phyloP scores from a whole-genome alignment of 169 alveolate species.

The Neospora caninum region DNA sequence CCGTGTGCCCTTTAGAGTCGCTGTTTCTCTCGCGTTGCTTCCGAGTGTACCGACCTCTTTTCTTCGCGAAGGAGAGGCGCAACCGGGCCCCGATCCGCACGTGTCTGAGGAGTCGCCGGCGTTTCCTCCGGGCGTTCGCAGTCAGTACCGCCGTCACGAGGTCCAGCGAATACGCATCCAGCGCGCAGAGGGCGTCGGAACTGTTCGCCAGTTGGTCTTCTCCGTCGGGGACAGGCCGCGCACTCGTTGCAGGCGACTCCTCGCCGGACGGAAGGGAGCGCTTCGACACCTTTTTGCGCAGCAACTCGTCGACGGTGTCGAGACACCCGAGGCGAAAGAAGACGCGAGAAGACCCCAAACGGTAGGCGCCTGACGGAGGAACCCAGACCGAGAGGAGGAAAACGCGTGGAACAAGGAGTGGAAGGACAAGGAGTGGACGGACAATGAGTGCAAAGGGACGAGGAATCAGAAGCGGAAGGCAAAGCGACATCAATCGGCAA shows the following conservation, averaged over 20 bases:
- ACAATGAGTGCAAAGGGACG: too few relatives aligned
- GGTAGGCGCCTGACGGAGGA: neutral
- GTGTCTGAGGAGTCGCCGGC: neutral
- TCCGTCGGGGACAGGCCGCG: neutral
- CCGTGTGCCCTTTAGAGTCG: too few relatives aligned
- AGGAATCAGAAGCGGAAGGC: too few relatives aligned
- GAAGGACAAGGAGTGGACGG: too few relatives aligned
- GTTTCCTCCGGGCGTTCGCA: neutral
- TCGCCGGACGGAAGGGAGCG: neutral
- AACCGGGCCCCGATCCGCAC: neutral
- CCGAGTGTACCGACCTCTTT: neutral
- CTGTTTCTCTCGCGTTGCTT: too few relatives aligned
- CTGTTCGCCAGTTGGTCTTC: neutral
- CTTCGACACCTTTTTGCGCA: neutral
- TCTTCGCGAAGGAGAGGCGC: neutral
- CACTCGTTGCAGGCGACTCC: neutral
- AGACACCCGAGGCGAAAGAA: constrained; percentile 36
- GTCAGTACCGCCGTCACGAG: neutral
- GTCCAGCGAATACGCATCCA: neutral
- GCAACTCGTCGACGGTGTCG: neutral
- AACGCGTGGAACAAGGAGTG: neutral
- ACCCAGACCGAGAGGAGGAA: neutral
- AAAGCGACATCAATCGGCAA: too few relatives aligned
- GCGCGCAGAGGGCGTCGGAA: neutral
- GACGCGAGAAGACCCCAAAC: neutral